phyloP scores from a whole-genome alignment of 208 protist species.

The Leishmania aethiopica region DNA sequence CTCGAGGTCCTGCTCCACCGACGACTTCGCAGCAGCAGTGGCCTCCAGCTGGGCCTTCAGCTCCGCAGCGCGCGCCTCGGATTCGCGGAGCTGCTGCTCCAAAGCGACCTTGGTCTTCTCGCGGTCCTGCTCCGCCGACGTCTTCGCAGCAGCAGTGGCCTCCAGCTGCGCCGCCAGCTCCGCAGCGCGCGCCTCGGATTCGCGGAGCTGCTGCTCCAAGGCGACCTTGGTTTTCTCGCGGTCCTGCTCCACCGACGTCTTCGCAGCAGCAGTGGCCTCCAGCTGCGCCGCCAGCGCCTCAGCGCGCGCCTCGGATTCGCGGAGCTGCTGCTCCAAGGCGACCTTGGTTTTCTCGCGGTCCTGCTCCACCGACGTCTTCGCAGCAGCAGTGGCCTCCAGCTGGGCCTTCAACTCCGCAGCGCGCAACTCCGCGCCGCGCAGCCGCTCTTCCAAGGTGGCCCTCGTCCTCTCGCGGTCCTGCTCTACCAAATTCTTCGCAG shows the following conservation, averaged over 20 bases:
- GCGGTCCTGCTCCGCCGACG: too few species aligned
- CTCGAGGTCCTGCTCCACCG: too few species aligned
- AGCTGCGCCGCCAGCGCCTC: neutral
- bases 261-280: neutral
- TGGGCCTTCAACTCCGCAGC: neutral
- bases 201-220: too few species aligned
- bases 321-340: neutral
- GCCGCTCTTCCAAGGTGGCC: neutral
- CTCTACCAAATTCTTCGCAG: too few species aligned
- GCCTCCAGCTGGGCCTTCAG: neutral
- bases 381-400: neutral
- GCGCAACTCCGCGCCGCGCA: neutral
- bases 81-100: neutral
- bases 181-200: too few species aligned
- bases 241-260: neutral
- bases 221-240: neutral
- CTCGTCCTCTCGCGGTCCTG: too few species aligned
- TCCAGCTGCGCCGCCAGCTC: too few species aligned
- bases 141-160: too few species aligned
- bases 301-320: neutral
- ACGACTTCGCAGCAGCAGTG: slow-evolving; percentile 47
- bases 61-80: neutral
- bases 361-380: neutral
- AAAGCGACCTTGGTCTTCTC: neutral
- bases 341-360: neutral